These are phyloP conservation scores for Cercospora zeina DNA, from an alignment of 2,329 filamentous ascomycete species.

Conservation along the genomic window DNA sequence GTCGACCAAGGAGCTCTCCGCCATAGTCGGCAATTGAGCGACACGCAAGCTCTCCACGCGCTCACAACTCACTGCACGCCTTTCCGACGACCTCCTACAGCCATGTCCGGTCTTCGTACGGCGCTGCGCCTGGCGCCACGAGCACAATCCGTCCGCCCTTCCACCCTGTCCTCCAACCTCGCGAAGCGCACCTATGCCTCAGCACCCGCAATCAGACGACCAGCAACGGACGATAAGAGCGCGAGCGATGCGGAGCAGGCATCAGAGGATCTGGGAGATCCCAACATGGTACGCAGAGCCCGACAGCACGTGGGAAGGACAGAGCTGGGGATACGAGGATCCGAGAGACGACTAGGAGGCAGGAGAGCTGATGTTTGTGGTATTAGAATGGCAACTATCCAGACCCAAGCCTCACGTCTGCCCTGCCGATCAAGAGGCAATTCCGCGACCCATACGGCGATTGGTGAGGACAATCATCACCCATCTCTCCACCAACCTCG, in stretches of 20 bases:
- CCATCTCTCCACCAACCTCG: neutral
- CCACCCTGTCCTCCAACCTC: slow-evolving; percentile 27
- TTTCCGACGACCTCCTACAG: slow-evolving; percentile 4
- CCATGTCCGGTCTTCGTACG: slow-evolving; percentile 35
- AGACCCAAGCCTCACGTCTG: slow-evolving; percentile 61
- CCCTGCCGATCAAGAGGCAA: slow-evolving; percentile 73
- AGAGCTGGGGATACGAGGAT: neutral
- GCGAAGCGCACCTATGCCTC: slow-evolving; percentile 34
- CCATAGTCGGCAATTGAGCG: slow-evolving; percentile 11
- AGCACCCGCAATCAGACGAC: slow-evolving; percentile 19
- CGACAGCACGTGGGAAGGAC: neutral
- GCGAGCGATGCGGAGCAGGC: slow-evolving; percentile 34
- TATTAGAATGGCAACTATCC: slow-evolving; percentile 80
- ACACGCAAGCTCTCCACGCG: slow-evolving; percentile 8
- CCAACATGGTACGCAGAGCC: slow-evolving; percentile 36
- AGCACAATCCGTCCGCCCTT: slow-evolving; percentile 34
- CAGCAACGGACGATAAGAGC: slow-evolving; percentile 33
- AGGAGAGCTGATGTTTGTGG: slow-evolving; percentile 15
- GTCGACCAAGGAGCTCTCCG: slow-evolving; percentile 2
- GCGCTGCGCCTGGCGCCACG: slow-evolving; percentile 35
- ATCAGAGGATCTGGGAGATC: slow-evolving; percentile 35
- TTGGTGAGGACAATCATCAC: slow-evolving; percentile 54
- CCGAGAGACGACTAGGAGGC: neutral
- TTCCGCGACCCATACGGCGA: slow-evolving; percentile 88
- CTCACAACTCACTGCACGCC: slow-evolving; percentile 2